Evolutionary conservation across 2,329 filamentous ascomycete genomes (phyloP).

Genomic region (Xylaria sp.): DNA sequence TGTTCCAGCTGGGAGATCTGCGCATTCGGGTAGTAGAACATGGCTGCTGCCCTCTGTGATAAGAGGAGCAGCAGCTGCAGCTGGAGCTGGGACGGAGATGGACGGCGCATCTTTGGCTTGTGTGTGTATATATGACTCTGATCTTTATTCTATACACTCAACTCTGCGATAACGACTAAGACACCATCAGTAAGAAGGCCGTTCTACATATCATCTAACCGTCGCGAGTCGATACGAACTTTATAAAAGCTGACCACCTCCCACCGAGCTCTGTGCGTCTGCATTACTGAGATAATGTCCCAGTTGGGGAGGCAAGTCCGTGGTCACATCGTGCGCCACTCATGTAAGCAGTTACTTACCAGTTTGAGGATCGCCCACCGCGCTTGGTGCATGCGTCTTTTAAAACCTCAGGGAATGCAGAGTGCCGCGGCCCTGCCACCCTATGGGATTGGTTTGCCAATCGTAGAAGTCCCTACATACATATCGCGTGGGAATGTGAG

Average conservation of each 20-base stretch:
- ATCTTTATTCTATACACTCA: background rate
- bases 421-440: background rate
- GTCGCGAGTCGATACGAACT: background rate
- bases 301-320: background rate
- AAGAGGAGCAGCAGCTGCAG: background rate
- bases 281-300: background rate
- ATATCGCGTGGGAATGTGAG: background rate
- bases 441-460: too few species aligned
- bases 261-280: background rate
- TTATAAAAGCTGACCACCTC: background rate
- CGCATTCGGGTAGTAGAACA: slow-evolving; percentile 47
- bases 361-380: background rate
- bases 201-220: background rate
- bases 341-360: background rate
- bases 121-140: too few species aligned
- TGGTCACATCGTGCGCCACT: background rate
- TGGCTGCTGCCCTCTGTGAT: slow-evolving; percentile 20
- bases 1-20: slow-evolving; percentile 42
- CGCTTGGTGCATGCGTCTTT: background rate
- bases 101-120: slow-evolving; percentile 7
- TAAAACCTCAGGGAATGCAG: background rate
- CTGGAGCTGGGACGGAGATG: background rate
- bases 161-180: background rate
- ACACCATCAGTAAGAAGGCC: background rate
- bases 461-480: background rate